Percentiles rank a stretch among this genome's conserved stretches.
phyloP scores from a whole-genome alignment of 257 asterid species.

The Catharanthus roseus region DNA sequence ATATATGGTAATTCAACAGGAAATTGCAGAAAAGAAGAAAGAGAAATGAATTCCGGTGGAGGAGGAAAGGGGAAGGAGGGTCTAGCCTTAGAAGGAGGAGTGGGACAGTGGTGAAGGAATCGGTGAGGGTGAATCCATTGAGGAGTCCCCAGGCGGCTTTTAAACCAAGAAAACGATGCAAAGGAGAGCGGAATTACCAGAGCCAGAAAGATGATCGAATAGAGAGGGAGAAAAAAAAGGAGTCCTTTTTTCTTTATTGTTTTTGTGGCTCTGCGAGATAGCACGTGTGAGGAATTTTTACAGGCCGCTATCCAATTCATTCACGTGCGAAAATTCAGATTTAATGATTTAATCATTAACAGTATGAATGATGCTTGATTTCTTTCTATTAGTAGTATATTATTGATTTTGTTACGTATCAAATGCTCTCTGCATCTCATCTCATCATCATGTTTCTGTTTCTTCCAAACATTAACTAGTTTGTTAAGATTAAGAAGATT shows the following conservation, averaged over 20 bases:
- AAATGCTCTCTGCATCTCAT: too few species aligned
- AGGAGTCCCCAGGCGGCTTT: background rate
- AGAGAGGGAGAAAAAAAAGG: background rate
- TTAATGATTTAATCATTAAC: too few species aligned
- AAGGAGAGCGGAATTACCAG: background rate
- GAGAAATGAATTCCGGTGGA: background rate
- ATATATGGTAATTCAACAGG: background rate
- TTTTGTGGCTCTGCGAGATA: background rate
- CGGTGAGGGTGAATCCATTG: conserved; percentile 1
- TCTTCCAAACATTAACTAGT: too few species aligned
- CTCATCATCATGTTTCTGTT: too few species aligned
- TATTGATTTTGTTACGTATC: too few species aligned
- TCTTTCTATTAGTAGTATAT: too few species aligned
- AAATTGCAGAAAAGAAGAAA: background rate
- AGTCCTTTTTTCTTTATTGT: background rate
- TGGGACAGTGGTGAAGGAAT: background rate
- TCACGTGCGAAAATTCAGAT: too few species aligned
- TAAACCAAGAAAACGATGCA: background rate
- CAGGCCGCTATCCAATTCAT: too few species aligned
- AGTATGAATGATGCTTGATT: too few species aligned
- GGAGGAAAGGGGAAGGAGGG: background rate
- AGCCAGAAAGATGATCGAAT: background rate
- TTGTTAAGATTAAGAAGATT: too few species aligned
- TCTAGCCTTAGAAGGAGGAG: background rate
- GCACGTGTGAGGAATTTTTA: background rate